These are phyloP conservation scores for Acer negundo DNA, from an alignment of 345 rosid genomes.

Conservation along the genomic window DNA sequence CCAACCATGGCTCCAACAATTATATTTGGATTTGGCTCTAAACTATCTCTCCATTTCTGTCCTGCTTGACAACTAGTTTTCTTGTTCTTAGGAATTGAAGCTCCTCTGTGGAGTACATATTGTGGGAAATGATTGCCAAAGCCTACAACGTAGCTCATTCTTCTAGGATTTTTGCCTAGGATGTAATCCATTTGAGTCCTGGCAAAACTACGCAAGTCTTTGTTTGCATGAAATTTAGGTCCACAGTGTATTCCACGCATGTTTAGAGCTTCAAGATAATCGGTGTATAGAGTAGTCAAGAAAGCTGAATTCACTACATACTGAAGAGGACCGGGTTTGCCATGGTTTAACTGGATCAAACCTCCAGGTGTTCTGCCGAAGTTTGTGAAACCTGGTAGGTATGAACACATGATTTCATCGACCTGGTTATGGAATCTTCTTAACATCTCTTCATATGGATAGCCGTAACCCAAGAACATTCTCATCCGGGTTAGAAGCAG, in stretches of 20 bases:
- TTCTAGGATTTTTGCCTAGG: constrained; percentile 88
- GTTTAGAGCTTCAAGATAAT: constrained; percentile 93
- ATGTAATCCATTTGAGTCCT: constrained; percentile 82
- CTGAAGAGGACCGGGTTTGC: constrained; percentile 90
- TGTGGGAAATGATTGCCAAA: constrained; percentile 74
- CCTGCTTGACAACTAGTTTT: constrained; percentile 86
- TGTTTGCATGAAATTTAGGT: constrained; percentile 70
- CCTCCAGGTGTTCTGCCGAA: constrained; percentile 84
- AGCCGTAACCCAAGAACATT: constrained; percentile 85
- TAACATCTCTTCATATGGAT: constrained; percentile 88
- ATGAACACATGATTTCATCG: constrained; percentile 66
- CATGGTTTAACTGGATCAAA: constrained; percentile 84
- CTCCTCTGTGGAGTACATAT: constrained; percentile 89
- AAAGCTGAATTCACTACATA: constrained; percentile 91
- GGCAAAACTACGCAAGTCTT: constrained; percentile 77
- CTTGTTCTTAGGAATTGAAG: constrained; percentile 85
- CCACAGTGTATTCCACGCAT: constrained; percentile 98
- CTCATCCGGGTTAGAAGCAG: constrained; percentile 78
- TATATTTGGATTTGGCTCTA: constrained; percentile 79
- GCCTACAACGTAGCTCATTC: constrained; percentile 95
- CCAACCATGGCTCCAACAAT: constrained; percentile 97
- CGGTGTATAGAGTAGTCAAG: constrained; percentile 74
- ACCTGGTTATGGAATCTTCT: constrained; percentile 85
- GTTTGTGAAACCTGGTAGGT: constrained; percentile 58
- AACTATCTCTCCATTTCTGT: constrained; percentile 88